Evolutionary conservation across 257 asterid species (phyloP).

Genomic region (Solanum rostratum): DNA sequence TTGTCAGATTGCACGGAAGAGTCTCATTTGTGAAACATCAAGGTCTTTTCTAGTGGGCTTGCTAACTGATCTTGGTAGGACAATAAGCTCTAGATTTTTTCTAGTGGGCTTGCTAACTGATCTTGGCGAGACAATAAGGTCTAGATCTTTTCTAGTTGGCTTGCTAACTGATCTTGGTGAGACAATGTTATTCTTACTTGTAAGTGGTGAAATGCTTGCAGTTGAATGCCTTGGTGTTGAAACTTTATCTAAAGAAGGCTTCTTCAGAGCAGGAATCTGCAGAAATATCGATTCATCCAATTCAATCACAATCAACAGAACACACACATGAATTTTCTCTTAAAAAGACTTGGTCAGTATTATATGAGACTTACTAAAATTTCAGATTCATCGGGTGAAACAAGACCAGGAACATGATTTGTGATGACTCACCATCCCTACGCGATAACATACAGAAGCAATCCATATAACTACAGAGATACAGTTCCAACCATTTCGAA

Average conservation of each 20-base stretch:
- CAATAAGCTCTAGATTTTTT: slow-evolving; percentile 26
- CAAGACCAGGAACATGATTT: not conserved
- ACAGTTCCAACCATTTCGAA: not conserved
- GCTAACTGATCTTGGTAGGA: slow-evolving; percentile 33
- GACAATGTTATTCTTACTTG: slow-evolving; percentile 36
- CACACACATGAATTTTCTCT: not conserved
- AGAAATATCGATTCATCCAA: not conserved
- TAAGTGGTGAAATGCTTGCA: slow-evolving; percentile 39
- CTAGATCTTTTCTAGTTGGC: slow-evolving; percentile 22
- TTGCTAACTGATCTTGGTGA: slow-evolving; percentile 37
- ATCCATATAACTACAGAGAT: not conserved
- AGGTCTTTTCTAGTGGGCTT: slow-evolving; percentile 25
- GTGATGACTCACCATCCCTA: not conserved
- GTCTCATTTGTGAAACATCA: slow-evolving; percentile 24
- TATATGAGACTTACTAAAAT: not conserved
- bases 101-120: slow-evolving; percentile 17
- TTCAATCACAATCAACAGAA: not conserved
- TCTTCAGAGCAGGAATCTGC: slow-evolving; percentile 27
- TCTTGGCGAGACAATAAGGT: slow-evolving; percentile 23
- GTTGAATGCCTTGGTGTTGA: slow-evolving; percentile 19
- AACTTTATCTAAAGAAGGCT: slow-evolving; percentile 15
- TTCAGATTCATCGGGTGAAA: not conserved
- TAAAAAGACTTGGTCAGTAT: not conserved
- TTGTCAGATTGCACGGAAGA: slow-evolving; percentile 29
- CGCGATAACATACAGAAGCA: not conserved